Percentiles rank a stretch among this genome's conserved stretches.
These are phyloP conservation scores for Blastocystis sp. DNA, from an alignment of 352 stramenopile genomes.

Conservation along the genomic window DNA sequence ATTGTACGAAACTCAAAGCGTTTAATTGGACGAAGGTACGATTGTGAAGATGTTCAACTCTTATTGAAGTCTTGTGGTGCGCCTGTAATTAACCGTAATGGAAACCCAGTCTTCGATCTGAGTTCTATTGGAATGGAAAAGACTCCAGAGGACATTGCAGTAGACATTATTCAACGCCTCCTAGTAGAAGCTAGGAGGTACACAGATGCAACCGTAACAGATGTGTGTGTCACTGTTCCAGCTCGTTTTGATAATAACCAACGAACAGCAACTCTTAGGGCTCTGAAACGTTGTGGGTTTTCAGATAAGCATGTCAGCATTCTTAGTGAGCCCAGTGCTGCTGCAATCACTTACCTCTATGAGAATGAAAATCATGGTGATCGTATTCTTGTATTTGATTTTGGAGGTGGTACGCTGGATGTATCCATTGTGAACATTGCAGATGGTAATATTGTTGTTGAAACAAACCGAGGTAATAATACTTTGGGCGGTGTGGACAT, in stretches of 20 bases:
- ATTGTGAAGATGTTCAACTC: slow-evolving; percentile 89
- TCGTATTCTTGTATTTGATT: slow-evolving; percentile 68
- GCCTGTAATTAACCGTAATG: slow-evolving; percentile 83
- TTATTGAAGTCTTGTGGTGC: slow-evolving; percentile 95
- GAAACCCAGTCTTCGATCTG: slow-evolving; percentile 75
- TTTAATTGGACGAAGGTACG: slow-evolving; percentile 89
- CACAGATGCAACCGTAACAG: slow-evolving; percentile 54
- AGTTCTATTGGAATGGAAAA: background rate
- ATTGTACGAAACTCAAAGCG: slow-evolving; percentile 99
- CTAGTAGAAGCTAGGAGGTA: slow-evolving; percentile 69
- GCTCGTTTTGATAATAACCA: slow-evolving; percentile 46
- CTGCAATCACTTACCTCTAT: slow-evolving; percentile 8
- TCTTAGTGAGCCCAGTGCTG: slow-evolving; percentile 44
- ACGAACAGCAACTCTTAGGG: background rate
- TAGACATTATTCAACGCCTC: slow-evolving; percentile 98
- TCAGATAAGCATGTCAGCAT: background rate
- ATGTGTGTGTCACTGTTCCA: slow-evolving; percentile 30
- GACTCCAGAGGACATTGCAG: slow-evolving; percentile 92
- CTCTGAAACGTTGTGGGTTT: background rate
- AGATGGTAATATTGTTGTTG: slow-evolving; percentile 78
- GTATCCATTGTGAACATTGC: slow-evolving; percentile 70
- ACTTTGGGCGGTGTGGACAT: slow-evolving; percentile 79
- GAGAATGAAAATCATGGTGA: background rate
- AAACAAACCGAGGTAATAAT: slow-evolving; percentile 76
- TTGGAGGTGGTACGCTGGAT: slow-evolving; percentile 74